Evolutionary conservation across 2,329 filamentous ascomycete genomes (phyloP), one percentile per base, ranked within the genome.

Genomic region (Drechslerella coelobrocha): DNA sequence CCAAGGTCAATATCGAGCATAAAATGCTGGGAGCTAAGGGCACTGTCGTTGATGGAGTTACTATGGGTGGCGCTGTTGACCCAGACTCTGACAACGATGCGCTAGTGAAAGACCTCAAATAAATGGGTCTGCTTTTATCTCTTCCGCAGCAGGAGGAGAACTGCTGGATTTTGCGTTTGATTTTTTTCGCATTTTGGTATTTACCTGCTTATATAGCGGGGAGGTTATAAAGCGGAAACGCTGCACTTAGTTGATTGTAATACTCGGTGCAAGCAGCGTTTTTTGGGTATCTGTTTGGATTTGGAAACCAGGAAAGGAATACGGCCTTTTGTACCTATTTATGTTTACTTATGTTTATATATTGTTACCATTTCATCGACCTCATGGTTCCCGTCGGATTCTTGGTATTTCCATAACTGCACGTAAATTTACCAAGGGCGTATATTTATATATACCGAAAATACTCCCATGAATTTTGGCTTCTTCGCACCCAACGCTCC

Each of bases 1-100:
- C 88, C 0, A 88, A 86, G 79, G 84, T 89, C 71, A 89, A 89
- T 75, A 80, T 89, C 24, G 83, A 85, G 73, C 84, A 86, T 78
- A 74, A 80, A 75, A 82, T 82, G 81, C 76, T 81, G 12, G 81
- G 80, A 4, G 68, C 74, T 1, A 77, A 78, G 2, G 79, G 76
- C 1, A 78, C 78, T 47, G 75, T 80, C 17, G 74, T 82, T 0
- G 79, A 81, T 19, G 81, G 68, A 0, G 56, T 72, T 12, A 63
- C 61, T n/a, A 54, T 72, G 12, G 55, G 61, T 6, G 29, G 6
- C 12, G 29, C 29, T 6, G 43, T n/a, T 9, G 60, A 59, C 8
- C 52, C 41, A 2, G 19, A 26, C 9, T 72, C 61, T 4, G 45
- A 56, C 7, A 54, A 66, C 0, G 61, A 66, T 12, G 48, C 56